Evolutionary conservation across 345 rosid species (phyloP).

Genomic region (Raphanus raphanistrum): DNA sequence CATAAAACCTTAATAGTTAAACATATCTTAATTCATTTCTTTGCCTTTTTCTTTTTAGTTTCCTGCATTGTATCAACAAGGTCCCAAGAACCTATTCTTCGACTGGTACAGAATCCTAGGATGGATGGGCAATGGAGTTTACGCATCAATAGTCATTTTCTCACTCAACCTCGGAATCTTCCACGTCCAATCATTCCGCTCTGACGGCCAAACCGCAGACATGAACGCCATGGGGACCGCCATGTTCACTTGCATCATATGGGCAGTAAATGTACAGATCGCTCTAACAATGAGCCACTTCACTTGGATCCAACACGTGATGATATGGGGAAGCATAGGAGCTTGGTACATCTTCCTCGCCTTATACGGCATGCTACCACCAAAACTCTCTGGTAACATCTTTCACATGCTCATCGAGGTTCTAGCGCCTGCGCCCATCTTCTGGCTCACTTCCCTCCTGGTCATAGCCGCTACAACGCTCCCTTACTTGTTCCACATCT

Average conservation of each 20-base stretch:
- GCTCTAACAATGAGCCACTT: slow-evolving; percentile 69
- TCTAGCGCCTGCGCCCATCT: slow-evolving; percentile 54
- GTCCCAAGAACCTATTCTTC: slow-evolving; percentile 62
- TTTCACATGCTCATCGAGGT: slow-evolving; percentile 51
- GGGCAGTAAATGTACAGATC: slow-evolving; percentile 71
- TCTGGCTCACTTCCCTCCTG: slow-evolving; percentile 51
- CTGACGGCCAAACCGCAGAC: slow-evolving; percentile 52
- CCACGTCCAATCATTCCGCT: slow-evolving; percentile 42
- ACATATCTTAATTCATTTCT: neutral
- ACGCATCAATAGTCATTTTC: slow-evolving; percentile 58
- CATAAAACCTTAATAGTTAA: neutral
- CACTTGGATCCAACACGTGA: slow-evolving; percentile 75
- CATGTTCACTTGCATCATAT: slow-evolving; percentile 60
- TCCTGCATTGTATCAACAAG: slow-evolving; percentile 77
- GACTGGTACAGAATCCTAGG: slow-evolving; percentile 65
- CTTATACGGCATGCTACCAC: slow-evolving; percentile 50
- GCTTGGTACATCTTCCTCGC: slow-evolving; percentile 65
- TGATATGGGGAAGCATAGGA: slow-evolving; percentile 71
- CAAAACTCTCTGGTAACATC: slow-evolving; percentile 39
- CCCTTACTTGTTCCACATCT: slow-evolving; percentile 50
- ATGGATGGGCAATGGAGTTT: slow-evolving; percentile 67
- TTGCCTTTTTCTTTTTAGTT: slow-evolving; percentile 43
- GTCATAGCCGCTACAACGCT: slow-evolving; percentile 50
- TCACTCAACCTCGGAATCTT: slow-evolving; percentile 46
- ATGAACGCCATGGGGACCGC: slow-evolving; percentile 50